phyloP scores from a whole-genome alignment of 352 stramenopile species.

The Globisporangium emineosum region DNA sequence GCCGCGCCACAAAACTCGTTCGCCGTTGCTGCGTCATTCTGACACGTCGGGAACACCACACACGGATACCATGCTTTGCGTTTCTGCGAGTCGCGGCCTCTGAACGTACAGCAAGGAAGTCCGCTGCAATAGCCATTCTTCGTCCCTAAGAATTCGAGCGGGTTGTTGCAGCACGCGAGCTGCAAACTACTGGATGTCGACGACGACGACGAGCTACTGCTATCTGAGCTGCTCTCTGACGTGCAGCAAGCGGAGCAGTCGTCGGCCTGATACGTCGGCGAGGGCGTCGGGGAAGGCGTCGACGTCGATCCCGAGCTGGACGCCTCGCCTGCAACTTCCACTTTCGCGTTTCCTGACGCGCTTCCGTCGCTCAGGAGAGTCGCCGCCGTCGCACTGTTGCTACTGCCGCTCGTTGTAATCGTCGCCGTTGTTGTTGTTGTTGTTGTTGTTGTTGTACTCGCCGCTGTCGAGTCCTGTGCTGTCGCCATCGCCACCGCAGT shows the following conservation, averaged over 20 bases:
- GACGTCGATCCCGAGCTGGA: background rate
- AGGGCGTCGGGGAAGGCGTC: constrained; percentile 15
- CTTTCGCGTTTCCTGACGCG: constrained; percentile 2
- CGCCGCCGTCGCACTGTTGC: background rate
- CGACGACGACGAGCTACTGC: background rate
- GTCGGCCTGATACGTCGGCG: constrained; percentile 27
- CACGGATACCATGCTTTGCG: constrained; percentile 81
- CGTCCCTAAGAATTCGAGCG: constrained; percentile 53
- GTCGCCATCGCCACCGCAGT: background rate
- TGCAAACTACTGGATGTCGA: constrained; percentile 22
- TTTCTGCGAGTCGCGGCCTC: constrained; percentile 57
- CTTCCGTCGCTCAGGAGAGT: background rate
- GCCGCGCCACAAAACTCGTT: constrained; percentile 49
- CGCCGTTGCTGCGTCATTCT: constrained; percentile 61
- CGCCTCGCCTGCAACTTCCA: constrained; percentile 8
- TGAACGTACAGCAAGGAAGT: constrained; percentile 75
- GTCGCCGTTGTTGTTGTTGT: background rate
- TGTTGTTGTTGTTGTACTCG: background rate
- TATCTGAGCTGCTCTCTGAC: background rate
- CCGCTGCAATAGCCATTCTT: constrained; percentile 67
- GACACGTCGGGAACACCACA: constrained; percentile 72
- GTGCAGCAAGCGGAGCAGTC: constrained; percentile 65
- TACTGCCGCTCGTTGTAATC: background rate
- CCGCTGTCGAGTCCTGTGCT: background rate
- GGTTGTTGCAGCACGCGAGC: constrained; percentile 54